These are phyloP conservation scores for Mallotus japonicus DNA, from an alignment of 441 rosid species.

Conservation along the genomic window DNA sequence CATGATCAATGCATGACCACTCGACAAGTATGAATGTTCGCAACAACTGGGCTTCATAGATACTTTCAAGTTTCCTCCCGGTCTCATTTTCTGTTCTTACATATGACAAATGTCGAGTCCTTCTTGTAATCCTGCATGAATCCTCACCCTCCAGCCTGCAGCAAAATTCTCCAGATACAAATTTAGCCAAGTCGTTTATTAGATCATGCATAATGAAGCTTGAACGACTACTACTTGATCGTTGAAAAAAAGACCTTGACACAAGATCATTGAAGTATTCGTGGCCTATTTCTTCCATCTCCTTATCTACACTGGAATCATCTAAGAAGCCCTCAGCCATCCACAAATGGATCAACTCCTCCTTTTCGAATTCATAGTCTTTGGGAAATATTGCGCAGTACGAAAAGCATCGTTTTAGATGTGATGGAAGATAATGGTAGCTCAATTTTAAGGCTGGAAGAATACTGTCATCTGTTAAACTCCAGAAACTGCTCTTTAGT, in stretches of 20 bases:
- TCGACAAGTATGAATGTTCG: slow-evolving; percentile 2
- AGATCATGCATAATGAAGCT: slow-evolving; percentile 32
- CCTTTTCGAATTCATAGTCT: slow-evolving; percentile 17
- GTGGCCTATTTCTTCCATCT: slow-evolving; percentile 24
- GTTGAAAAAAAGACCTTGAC: slow-evolving; percentile 32
- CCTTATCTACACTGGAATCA: not conserved
- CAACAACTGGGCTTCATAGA: slow-evolving; percentile 8
- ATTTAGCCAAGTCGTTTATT: slow-evolving; percentile 31
- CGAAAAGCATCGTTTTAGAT: slow-evolving; percentile 34
- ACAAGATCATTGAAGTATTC: slow-evolving; percentile 29
- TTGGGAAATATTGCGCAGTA: slow-evolving; percentile 36
- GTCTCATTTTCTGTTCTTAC: not conserved
- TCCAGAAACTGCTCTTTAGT: slow-evolving; percentile 30
- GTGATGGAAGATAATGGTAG: slow-evolving; percentile 28
- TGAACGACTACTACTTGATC: not conserved
- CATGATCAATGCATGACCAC: slow-evolving; percentile 17
- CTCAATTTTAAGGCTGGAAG: slow-evolving; percentile 31
- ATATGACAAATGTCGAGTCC: slow-evolving; percentile 15
- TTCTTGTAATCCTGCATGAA: slow-evolving; percentile 4
- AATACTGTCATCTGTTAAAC: slow-evolving; percentile 20
- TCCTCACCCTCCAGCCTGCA: slow-evolving; percentile 15
- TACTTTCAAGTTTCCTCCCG: not conserved
- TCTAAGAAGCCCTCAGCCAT: slow-evolving; percentile 36
- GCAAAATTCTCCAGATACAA: slow-evolving; percentile 24
- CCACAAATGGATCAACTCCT: slow-evolving; percentile 30